These are phyloP conservation scores for Plectosphaerella cucumerina DNA, from an alignment of 2,329 filamentous ascomycete species.

Conservation along the genomic window DNA sequence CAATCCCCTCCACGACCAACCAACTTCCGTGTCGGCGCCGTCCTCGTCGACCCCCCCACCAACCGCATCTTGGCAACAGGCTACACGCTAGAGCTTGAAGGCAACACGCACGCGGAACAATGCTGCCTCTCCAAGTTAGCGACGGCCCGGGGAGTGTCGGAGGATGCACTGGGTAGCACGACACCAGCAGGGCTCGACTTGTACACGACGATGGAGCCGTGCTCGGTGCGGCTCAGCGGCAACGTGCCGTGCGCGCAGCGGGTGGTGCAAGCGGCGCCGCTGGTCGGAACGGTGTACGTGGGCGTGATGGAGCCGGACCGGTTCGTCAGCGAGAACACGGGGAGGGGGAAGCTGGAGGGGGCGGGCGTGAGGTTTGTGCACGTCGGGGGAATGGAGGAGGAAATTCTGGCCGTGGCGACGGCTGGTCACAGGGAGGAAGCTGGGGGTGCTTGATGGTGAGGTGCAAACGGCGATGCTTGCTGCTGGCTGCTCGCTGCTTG, in stretches of 20 bases:
- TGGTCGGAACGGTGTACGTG: conserved; percentile 75
- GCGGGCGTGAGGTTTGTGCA: conserved; percentile 71
- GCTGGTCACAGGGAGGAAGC: conserved; percentile 59
- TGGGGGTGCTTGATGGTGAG: background rate
- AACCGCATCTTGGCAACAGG: conserved; percentile 69
- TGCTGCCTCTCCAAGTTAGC: conserved; percentile 78
- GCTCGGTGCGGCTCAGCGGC: conserved; percentile 67
- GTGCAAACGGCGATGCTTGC: background rate
- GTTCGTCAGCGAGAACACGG: conserved; percentile 81
- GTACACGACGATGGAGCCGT: conserved; percentile 93
- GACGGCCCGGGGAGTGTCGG: conserved; percentile 38
- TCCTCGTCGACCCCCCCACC: conserved; percentile 61
- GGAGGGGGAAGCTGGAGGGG: conserved; percentile 63
- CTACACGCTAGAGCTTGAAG: conserved; percentile 84
- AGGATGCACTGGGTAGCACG: conserved; percentile 48
- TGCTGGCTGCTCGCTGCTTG: background rate
- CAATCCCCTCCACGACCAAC: conserved; percentile 81
- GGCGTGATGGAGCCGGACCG: conserved; percentile 86
- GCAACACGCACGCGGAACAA: conserved; percentile 96
- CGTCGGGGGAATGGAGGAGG: conserved; percentile 70
- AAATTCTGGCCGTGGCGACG: conserved; percentile 78
- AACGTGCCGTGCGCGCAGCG: conserved; percentile 76
- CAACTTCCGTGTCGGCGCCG: conserved; percentile 91
- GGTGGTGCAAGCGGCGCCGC: conserved; percentile 59
- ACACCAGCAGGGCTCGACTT: conserved; percentile 56